phyloP scores from a whole-genome alignment of 305 asterid species.

The Ajuga reptans region DNA sequence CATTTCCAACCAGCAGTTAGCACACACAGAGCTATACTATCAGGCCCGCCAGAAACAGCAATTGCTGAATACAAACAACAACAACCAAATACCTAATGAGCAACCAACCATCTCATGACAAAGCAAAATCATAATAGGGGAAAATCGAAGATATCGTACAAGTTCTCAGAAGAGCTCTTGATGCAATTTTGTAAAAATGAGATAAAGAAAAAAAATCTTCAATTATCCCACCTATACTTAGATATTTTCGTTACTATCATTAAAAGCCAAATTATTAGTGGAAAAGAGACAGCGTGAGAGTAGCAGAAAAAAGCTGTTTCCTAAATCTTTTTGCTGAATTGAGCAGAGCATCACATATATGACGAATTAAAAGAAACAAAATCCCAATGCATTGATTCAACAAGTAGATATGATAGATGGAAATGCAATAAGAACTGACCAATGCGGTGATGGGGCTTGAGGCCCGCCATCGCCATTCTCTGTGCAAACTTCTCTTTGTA shows the following conservation, averaged over 20 bases:
- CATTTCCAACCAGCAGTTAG: constrained; percentile 78
- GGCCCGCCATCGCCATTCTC: constrained; percentile 77
- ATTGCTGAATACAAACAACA: constrained; percentile 46
- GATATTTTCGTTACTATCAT: too few species aligned
- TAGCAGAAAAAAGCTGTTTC: background rate
- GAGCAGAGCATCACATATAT: background rate
- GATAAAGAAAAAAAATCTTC: background rate
- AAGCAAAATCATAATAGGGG: background rate
- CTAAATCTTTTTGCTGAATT: background rate
- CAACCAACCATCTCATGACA: background rate
- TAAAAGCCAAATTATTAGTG: background rate
- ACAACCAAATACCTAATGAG: constrained; percentile 7
- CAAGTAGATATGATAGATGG: background rate
- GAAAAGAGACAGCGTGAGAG: background rate
- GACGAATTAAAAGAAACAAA: too few species aligned
- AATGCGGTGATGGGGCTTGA: constrained; percentile 69
- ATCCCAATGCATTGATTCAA: background rate
- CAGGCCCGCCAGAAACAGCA: constrained; percentile 98
- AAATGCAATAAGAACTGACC: constrained; percentile 33
- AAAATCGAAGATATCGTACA: background rate
- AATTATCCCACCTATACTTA: background rate
- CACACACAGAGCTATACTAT: constrained; percentile 82
- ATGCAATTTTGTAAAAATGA: background rate
- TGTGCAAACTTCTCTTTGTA: constrained; percentile 49
- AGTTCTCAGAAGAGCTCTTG: background rate